phyloP scores from a whole-genome alignment of 768 basidiomycete species.

The Kwoniella europaea region DNA sequence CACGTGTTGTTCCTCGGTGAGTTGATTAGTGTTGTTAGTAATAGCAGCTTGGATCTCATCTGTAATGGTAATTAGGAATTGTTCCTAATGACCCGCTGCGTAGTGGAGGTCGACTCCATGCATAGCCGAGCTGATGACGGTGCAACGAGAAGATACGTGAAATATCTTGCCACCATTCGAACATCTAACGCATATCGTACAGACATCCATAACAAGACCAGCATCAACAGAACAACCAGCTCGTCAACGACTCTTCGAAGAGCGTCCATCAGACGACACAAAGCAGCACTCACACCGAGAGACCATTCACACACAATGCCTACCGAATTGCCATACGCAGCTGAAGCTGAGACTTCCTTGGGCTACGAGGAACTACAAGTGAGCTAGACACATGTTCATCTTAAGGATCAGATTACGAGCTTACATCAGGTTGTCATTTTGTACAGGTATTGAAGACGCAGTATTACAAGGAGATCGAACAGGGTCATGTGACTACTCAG shows the following conservation, averaged over 20 bases:
- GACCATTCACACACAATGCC: conserved; percentile 50
- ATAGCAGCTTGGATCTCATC: not conserved
- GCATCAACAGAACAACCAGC: too few species aligned
- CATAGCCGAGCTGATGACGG: conserved; percentile 19
- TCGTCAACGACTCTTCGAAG: too few species aligned
- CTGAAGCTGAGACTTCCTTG: conserved; percentile 87
- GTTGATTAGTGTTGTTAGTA: too few species aligned
- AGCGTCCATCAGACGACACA: not conserved
- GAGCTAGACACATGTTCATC: conserved; percentile 21
- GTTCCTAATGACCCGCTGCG: not conserved
- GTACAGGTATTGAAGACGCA: conserved; percentile 79
- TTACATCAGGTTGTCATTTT: not conserved
- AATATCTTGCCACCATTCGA: not conserved
- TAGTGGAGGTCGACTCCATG: not conserved
- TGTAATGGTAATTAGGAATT: not conserved
- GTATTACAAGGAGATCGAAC: conserved; percentile 83
- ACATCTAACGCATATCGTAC: too few species aligned
- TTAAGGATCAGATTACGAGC: not conserved
- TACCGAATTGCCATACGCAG: conserved; percentile 91
- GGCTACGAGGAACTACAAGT: conserved; percentile 90
- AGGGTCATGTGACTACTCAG: conserved; percentile 85
- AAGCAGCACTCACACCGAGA: not conserved
- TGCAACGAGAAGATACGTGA: conserved; percentile 1
- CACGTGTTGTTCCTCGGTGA: not conserved
- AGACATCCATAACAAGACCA: too few species aligned